Conservation (phyloP, 176 grass and related monocot genomes). For the Avena sativa region DNA sequence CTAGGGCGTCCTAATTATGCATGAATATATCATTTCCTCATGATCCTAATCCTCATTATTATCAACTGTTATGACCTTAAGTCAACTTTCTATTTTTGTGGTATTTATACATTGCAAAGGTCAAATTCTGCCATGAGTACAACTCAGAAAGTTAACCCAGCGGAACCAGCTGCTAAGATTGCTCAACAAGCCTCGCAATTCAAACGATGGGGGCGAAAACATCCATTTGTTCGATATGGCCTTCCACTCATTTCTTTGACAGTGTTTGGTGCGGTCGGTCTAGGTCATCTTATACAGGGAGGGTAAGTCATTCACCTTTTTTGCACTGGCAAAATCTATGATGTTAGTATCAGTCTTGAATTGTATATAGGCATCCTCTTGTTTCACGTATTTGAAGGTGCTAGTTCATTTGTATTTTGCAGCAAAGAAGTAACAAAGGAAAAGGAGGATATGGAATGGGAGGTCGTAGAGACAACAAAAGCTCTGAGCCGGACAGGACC, state of each 20-base stretch:
- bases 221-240: slow-evolving; percentile 84
- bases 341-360: neutral
- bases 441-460: slow-evolving; percentile 96
- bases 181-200: slow-evolving; percentile 62
- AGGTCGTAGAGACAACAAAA: slow-evolving; percentile 85
- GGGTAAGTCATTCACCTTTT: slow-evolving; percentile 55
- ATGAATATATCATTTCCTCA: neutral
- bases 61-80: neutral
- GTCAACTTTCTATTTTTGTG: neutral
- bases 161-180: slow-evolving; percentile 48
- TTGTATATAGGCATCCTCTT: slow-evolving; percentile 6
- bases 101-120: neutral
- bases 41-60: neutral
- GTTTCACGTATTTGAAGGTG: slow-evolving; percentile 30
- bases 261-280: slow-evolving; percentile 80
- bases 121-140: slow-evolving; percentile 39
- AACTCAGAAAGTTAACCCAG: slow-evolving; percentile 48
- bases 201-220: slow-evolving; percentile 71
- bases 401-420: slow-evolving; percentile 33
- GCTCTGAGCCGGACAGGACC: slow-evolving; percentile 77
- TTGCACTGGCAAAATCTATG: neutral
- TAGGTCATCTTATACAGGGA: slow-evolving; percentile 88
- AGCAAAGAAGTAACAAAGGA: slow-evolving; percentile 95
- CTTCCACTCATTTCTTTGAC: slow-evolving; percentile 89
- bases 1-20: neutral